phyloP scores from a whole-genome alignment of 495 filamentous ascomycete genomes.

The Neurospora terricola region DNA sequence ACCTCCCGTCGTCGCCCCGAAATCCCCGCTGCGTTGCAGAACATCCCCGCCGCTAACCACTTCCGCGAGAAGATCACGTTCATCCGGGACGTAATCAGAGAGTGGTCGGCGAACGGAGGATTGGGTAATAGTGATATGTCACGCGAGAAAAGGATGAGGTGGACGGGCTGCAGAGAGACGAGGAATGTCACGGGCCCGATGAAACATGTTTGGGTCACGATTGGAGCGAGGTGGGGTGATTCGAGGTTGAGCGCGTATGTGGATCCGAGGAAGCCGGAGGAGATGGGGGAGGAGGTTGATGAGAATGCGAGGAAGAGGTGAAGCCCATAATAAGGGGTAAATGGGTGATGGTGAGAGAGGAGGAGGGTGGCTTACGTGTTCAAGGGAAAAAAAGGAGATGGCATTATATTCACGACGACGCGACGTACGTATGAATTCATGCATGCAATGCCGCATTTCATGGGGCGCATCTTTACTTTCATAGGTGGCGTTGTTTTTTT shows the following conservation, averaged over 20 bases:
- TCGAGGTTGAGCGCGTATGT: conserved; percentile 39
- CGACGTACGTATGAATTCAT: background rate
- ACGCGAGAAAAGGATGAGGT: conserved; percentile 45
- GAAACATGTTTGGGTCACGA: conserved; percentile 77
- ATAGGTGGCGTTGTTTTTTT: background rate
- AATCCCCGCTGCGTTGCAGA: conserved; percentile 47
- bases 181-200: conserved; percentile 43
- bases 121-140: conserved; percentile 50
- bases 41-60: conserved; percentile 65
- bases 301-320: conserved; percentile 12
- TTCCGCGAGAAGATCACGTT: conserved; percentile 72
- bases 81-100: conserved; percentile 55
- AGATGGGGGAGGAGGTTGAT: conserved; percentile 40
- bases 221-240: conserved; percentile 70
- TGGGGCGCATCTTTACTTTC: background rate
- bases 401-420: background rate
- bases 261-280: conserved; percentile 38
- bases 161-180: conserved; percentile 60
- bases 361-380: background rate
- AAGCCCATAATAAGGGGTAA: background rate
- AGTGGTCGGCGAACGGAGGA: conserved; percentile 64
- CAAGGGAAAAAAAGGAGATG: background rate
- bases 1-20: conserved; percentile 37
- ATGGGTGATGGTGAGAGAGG: background rate
- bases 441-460: background rate